Evolutionary conservation across 306 rosid species (phyloP), one percentile per base, ranked within the genome.

Genomic region (Cucurbita maxima): DNA sequence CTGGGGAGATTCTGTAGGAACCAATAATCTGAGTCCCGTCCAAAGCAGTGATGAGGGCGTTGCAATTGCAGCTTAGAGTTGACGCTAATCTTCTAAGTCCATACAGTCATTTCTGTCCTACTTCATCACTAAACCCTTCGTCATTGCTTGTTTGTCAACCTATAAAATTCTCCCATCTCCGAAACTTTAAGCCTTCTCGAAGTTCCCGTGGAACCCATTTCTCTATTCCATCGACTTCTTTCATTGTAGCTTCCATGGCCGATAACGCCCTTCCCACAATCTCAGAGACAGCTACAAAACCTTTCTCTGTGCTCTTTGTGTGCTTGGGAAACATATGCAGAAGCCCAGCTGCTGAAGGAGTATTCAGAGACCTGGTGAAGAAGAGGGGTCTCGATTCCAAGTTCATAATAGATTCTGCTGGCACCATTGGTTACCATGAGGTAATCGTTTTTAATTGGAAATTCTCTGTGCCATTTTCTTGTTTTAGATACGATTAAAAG

Each of bases 311-410:
- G 53, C 88, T 86, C 60, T 90, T 90, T 11, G 98, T 87, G 37
- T 94, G 98, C 74, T 79, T 90, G 8, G 97, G 98, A 71, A 94
- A 94, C 84, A 89, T 94, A 30, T 90, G 97, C 77, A 82, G 97
- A 64, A 94, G 97, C 89, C 96, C 95, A n/a, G 91, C 96, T 69
- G 97, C 91, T 3, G 96, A 91, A 83, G 98, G 97, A 3, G 92
- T 94, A 72, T 94, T 94, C 84, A 83, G 82, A 18, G 83, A 94
- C 77, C 83, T 90, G 80, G 95, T 94, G 54, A 83, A 77, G 58
- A 86, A 84, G 80, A 89, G 79, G 76, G 92, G 80, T 74, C 72
- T 89, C 48, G 81, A 84, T 76, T 87, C 89, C 48, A 80, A 83
- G 44, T 84, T 90, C 82, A 78, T 25, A 38, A 86, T 87, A 69